Conservation (phyloP, 2,329 filamentous ascomycete genomes). For the Claviceps purpurea region DNA sequence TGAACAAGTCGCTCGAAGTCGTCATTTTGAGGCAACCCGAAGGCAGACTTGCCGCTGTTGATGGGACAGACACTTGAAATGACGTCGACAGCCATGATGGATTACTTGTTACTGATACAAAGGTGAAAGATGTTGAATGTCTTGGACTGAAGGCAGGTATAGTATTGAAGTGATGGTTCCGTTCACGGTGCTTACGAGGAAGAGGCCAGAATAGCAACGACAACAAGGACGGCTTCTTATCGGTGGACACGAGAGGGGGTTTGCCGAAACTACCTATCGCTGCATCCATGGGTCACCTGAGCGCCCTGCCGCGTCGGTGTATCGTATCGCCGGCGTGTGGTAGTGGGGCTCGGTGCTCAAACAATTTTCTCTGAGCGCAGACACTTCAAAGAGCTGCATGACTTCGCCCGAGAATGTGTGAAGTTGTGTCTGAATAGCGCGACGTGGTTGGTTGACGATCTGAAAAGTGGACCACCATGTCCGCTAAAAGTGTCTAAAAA, state of each 20-base stretch:
- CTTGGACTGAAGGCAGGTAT: neutral
- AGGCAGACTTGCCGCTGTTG: conserved; percentile 10
- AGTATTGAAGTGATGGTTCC: neutral
- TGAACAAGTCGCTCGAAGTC: conserved; percentile 58
- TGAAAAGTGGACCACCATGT: conserved; percentile 3
- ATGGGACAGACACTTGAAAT: conserved; percentile 14
- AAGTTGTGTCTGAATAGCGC: neutral
- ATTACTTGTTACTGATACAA: conserved; percentile 3
- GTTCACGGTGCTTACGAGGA: neutral
- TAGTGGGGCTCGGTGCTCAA: conserved; percentile 14
- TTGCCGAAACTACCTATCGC: conserved; percentile 4
- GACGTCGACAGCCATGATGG: conserved; percentile 23
- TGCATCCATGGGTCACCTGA: conserved; percentile 11
- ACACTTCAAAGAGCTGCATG: neutral
- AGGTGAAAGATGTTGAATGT: neutral
- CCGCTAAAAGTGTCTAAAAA: neutral
- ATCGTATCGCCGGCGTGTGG: conserved; percentile 16
- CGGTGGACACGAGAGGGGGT: conserved; percentile 4
- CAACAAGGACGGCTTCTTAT: neutral
- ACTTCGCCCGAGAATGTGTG: neutral
- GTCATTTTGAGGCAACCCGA: conserved; percentile 20
- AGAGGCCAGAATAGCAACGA: conserved; percentile 15
- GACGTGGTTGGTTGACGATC: conserved; percentile 2
- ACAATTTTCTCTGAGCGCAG: neutral
- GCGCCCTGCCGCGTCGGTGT: conserved; percentile 12